Percentiles rank a stretch among this genome's conserved stretches.
Evolutionary conservation across 495 filamentous ascomycete species (phyloP).

Genomic region (Penicillium longicatenatum): DNA sequence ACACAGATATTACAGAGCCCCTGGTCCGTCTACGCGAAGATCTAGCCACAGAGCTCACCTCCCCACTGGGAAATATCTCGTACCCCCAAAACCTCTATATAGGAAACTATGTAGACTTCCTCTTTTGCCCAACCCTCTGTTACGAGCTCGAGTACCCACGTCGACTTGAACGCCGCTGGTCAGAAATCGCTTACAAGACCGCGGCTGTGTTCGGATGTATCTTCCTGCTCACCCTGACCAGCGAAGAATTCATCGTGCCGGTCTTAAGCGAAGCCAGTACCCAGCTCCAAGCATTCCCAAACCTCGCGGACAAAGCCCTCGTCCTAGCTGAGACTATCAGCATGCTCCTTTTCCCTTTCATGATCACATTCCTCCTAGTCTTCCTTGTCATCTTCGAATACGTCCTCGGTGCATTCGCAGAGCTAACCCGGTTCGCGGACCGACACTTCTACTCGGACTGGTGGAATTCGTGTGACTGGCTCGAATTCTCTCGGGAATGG

Average conservation of each 20-base stretch:
- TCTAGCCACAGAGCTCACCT: slow-evolving; percentile 85
- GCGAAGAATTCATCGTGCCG: slow-evolving; percentile 94
- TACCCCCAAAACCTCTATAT: slow-evolving; percentile 88
- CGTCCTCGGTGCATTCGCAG: slow-evolving; percentile 89
- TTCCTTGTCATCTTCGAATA: slow-evolving; percentile 99
- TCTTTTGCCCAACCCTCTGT: slow-evolving; percentile 93
- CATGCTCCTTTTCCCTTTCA: slow-evolving; percentile 93
- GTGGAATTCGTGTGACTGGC: slow-evolving; percentile 75
- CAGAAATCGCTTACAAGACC: slow-evolving; percentile 80
- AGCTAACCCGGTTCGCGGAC: slow-evolving; percentile 91
- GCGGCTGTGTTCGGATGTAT: slow-evolving; percentile 95
- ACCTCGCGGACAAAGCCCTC: slow-evolving; percentile 66
- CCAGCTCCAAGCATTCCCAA: slow-evolving; percentile 61
- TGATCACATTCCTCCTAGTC: slow-evolving; percentile 91
- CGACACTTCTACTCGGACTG: slow-evolving; percentile 96
- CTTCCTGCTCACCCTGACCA: slow-evolving; percentile 86
- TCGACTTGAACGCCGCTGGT: slow-evolving; percentile 70
- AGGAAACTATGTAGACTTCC: slow-evolving; percentile 80
- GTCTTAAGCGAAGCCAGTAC: slow-evolving; percentile 75
- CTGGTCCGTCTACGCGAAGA: slow-evolving; percentile 75
- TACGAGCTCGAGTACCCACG: slow-evolving; percentile 98
- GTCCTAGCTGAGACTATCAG: slow-evolving; percentile 91
- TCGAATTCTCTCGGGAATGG: slow-evolving; percentile 97
- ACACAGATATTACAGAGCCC: slow-evolving; percentile 47
- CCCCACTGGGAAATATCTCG: slow-evolving; percentile 82